A percentile compares a stretch with the other conserved stretches of the same genome.
Evolutionary conservation across 805 yeast species (phyloP).

Genomic region (Yarrowia hollandica): DNA sequence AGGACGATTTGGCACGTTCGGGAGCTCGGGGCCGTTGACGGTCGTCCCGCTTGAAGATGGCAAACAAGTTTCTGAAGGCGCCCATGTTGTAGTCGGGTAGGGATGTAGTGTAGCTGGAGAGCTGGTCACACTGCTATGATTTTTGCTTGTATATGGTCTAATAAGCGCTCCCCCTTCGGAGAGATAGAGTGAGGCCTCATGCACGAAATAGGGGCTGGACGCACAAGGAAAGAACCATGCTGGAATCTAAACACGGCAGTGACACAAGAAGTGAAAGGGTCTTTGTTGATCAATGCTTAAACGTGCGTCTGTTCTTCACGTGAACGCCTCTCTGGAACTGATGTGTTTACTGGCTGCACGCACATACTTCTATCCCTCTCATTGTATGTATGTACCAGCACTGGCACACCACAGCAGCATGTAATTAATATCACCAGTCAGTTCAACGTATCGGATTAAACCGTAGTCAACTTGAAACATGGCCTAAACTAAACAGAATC

Average conservation of each 20-base stretch:
- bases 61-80: conserved; percentile 1
- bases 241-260: not conserved
- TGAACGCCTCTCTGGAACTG: too few species aligned
- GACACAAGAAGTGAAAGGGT: too few species aligned
- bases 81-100: not conserved
- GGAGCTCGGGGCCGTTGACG: conserved; percentile 17
- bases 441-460: too few species aligned
- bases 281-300: not conserved
- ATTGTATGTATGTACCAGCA: too few species aligned
- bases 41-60: conserved; percentile 10
- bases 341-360: too few species aligned
- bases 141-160: not conserved
- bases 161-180: not conserved
- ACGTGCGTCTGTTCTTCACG: too few species aligned
- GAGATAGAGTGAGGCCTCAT: conserved; percentile 4
- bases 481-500: too few species aligned
- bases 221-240: not conserved
- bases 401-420: too few species aligned
- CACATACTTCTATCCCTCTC: too few species aligned
- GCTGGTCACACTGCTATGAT: too few species aligned
- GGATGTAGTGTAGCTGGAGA: not conserved
- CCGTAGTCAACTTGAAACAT: too few species aligned
- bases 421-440: too few species aligned
- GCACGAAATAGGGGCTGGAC: conserved; percentile 23
- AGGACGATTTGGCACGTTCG: conserved; percentile 20